These are phyloP conservation scores for Penicillium daleae DNA, from an alignment of 495 filamentous ascomycete species.

Conservation along the genomic window DNA sequence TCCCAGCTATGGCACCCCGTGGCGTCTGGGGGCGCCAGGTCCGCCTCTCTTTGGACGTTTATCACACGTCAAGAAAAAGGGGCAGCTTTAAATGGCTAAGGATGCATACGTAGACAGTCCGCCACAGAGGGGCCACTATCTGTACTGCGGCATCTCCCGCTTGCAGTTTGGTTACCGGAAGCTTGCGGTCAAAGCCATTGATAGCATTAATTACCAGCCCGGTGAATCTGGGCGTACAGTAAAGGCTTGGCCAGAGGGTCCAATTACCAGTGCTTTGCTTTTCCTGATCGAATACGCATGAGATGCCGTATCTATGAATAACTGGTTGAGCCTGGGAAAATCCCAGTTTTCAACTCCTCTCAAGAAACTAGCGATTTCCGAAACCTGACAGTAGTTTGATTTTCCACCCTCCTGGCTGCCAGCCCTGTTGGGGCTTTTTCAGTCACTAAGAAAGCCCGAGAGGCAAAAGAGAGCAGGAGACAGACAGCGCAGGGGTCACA, in stretches of 20 bases:
- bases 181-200: neutral
- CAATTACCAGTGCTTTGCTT: neutral
- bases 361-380: neutral
- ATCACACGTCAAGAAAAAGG: neutral
- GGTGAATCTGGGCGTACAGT: neutral
- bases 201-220: neutral
- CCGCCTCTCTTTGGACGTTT: neutral
- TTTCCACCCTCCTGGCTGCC: neutral
- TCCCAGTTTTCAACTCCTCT: neutral
- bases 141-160: neutral
- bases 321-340: neutral
- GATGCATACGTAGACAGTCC: slow-evolving; percentile 1
- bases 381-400: neutral
- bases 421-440: neutral
- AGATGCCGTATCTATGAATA: neutral
- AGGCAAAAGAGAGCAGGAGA: neutral
- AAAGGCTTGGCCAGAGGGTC: neutral
- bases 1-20: neutral
- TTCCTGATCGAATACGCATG: neutral
- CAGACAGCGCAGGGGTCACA: neutral
- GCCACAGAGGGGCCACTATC: neutral
- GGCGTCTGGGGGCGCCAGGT: slow-evolving; percentile 1
- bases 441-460: neutral
- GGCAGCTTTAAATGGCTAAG: neutral
- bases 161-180: slow-evolving; percentile 1